A percentile compares a stretch with the other conserved stretches of the same genome.
phyloP scores from a whole-genome alignment of 768 basidiomycete species.

The Termitomyces sp. region DNA sequence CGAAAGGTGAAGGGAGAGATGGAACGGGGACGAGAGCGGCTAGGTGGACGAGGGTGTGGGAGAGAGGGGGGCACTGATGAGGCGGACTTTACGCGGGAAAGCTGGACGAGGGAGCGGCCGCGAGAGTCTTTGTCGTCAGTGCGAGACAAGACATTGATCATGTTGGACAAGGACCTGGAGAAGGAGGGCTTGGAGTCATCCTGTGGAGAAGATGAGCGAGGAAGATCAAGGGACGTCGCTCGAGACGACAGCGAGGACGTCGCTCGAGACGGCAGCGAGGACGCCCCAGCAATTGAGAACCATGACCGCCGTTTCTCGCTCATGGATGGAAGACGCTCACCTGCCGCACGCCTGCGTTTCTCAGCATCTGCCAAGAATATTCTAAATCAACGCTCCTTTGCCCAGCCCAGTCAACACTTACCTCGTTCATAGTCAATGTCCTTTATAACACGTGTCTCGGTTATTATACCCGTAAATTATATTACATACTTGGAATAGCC shows the following conservation, averaged over 20 bases:
- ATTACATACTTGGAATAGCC: too few species aligned
- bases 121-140: constrained; percentile 42
- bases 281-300: too few species aligned
- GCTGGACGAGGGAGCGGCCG: constrained; percentile 45
- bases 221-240: too few species aligned
- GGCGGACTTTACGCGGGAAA: constrained; percentile 24
- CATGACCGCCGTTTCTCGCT: constrained; percentile 26
- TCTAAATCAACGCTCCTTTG: not conserved
- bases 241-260: too few species aligned
- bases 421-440: not conserved
- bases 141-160: constrained; percentile 67
- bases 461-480: not conserved
- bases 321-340: constrained; percentile 13
- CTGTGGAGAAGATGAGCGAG: constrained; percentile 10
- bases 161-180: constrained; percentile 57
- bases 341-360: not conserved
- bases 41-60: constrained; percentile 39
- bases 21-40: constrained; percentile 57
- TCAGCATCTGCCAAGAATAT: not conserved
- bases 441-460: not conserved
- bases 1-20: constrained; percentile 78
- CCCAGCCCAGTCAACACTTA: not conserved
- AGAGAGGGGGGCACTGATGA: constrained; percentile 24
- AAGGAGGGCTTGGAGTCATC: constrained; percentile 37
- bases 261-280: too few species aligned